Percentiles rank a stretch among this genome's conserved stretches.
Conservation (phyloP, 2,329 filamentous ascomycete species). For the Ceratocystis diversiconidia region DNA sequence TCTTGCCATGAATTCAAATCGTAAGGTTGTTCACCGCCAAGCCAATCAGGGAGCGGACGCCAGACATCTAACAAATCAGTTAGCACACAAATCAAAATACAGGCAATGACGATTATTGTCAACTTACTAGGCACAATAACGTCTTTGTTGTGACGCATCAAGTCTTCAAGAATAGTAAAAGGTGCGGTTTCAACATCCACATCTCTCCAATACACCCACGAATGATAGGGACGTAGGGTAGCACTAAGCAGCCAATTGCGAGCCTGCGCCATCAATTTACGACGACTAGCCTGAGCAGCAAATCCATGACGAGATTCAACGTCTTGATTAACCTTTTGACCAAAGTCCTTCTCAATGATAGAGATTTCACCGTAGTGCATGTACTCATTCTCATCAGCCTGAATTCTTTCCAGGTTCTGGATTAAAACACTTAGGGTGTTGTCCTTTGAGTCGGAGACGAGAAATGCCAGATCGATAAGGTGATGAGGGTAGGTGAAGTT, state of each 20-base stretch:
- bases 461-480: slow-evolving; percentile 87
- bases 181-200: slow-evolving; percentile 96
- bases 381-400: slow-evolving; percentile 62
- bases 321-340: slow-evolving; percentile 93
- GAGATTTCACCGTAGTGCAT: slow-evolving; percentile 91
- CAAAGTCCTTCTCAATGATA: slow-evolving; percentile 97
- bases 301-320: slow-evolving; percentile 96
- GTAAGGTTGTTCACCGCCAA: slow-evolving; percentile 95
- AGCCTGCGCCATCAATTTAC: slow-evolving; percentile 96
- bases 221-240: slow-evolving; percentile 83
- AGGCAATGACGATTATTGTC: background rate
- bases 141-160: slow-evolving; percentile 98
- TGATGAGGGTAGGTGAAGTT: slow-evolving; percentile 97
- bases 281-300: slow-evolving; percentile 79
- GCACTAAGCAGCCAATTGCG: slow-evolving; percentile 94
- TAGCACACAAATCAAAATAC: background rate
- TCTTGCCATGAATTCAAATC: slow-evolving; percentile 99
- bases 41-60: slow-evolving; percentile 97
- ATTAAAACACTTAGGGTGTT: slow-evolving; percentile 65
- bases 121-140: slow-evolving; percentile 91
- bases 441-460: slow-evolving; percentile 96
- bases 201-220: slow-evolving; percentile 99
- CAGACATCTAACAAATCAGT: slow-evolving; percentile 59
- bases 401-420: slow-evolving; percentile 61
- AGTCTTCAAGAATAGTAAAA: slow-evolving; percentile 88